Conservation (phyloP, 768 basidiomycete species). For the Tephrocybe sp. region DNA sequence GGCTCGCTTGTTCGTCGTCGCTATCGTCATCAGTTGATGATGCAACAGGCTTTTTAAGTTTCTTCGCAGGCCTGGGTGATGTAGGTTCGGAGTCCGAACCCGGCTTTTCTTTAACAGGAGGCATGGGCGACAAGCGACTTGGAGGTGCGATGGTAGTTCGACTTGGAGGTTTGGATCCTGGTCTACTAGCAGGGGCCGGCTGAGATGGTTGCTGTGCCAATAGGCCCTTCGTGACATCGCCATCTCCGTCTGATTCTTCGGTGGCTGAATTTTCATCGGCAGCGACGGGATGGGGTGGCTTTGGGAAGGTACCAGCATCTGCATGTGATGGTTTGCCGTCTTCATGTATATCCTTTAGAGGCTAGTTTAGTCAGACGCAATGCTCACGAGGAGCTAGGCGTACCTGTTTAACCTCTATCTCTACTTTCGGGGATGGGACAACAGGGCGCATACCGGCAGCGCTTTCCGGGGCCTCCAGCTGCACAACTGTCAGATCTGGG, state of each 20-base stretch:
- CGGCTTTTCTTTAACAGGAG: conserved; percentile 21
- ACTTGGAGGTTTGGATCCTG: not conserved
- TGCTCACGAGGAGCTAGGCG: not conserved
- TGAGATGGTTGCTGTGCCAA: not conserved
- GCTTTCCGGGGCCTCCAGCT: conserved; percentile 11
- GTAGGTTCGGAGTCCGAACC: conserved; percentile 46
- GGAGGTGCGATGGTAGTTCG: conserved; percentile 6
- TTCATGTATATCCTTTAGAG: conserved; percentile 6
- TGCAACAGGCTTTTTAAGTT: conserved; percentile 38
- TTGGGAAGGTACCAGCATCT: not conserved
- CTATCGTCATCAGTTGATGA: conserved; percentile 57
- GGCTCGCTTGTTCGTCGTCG: conserved; percentile 47
- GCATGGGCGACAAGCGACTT: not conserved
- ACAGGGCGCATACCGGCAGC: conserved; percentile 14
- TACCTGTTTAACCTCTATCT: conserved; percentile 5
- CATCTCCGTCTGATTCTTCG: conserved; percentile 37
- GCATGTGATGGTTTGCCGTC: conserved; percentile 3
- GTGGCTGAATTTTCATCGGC: conserved; percentile 44
- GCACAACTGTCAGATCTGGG: conserved; percentile 35
- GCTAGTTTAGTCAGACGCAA: not conserved
- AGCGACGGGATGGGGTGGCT: conserved; percentile 17
- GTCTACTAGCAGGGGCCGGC: not conserved
- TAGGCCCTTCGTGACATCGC: conserved; percentile 18
- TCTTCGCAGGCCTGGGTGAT: conserved; percentile 48
- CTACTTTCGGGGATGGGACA: conserved; percentile 9